A percentile compares a stretch with the other conserved stretches of the same genome.
Evolutionary conservation across 306 rosid species (phyloP).

Genomic region (Cucurbita pepo): DNA sequence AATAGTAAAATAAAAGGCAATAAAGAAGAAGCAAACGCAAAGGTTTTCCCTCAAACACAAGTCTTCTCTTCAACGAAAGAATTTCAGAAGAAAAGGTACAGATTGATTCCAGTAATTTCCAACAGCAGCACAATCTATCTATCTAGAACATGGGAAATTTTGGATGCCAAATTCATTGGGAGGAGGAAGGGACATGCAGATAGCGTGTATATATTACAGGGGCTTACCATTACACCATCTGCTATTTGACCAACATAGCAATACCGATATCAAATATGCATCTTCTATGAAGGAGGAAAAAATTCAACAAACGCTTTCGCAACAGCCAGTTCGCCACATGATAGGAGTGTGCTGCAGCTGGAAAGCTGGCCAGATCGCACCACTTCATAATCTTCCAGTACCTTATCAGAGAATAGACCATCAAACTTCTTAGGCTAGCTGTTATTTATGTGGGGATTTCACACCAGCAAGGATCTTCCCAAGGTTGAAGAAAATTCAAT

Average conservation of each 20-base stretch:
- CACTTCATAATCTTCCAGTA: not conserved
- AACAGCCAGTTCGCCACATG: not conserved
- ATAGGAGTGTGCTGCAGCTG: not conserved
- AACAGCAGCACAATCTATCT: not conserved
- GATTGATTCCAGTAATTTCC: conserved; percentile 1
- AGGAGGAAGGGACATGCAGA: not conserved
- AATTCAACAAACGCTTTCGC: not conserved
- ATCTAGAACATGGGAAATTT: not conserved
- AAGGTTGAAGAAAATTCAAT: not conserved
- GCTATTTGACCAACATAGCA: not conserved
- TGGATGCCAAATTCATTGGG: not conserved
- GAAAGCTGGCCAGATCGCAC: not conserved
- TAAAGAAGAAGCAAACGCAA: not conserved
- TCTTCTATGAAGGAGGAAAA: not conserved
- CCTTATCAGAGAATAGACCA: not conserved
- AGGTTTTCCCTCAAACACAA: not conserved
- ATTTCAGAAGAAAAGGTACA: not conserved
- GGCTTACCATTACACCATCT: not conserved
- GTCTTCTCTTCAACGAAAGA: not conserved
- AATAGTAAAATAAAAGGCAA: not conserved
- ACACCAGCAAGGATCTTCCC: not conserved
- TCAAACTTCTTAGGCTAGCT: not conserved
- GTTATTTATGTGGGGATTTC: not conserved
- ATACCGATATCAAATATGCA: not conserved
- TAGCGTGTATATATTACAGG: not conserved